Percentiles rank a stretch among this genome's conserved stretches.
Evolutionary conservation across 108 stramenopile species (phyloP).

Genomic region (Schizochytrium sp.): DNA sequence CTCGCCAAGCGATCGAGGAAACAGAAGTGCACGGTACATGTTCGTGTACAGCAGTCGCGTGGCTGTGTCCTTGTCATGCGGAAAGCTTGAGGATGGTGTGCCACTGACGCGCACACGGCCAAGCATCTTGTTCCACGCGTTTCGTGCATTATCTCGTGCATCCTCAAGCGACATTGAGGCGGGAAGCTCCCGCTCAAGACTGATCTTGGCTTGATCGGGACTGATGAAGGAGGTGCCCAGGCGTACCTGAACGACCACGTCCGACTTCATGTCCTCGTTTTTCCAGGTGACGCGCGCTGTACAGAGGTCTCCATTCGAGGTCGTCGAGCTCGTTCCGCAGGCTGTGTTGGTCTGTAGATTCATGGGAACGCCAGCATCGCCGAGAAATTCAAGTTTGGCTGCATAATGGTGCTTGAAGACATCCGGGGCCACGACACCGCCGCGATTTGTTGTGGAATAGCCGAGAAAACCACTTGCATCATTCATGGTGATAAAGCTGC

Average conservation of each 20-base stretch:
- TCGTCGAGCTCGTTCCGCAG: neutral
- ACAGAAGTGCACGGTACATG: conserved; percentile 26
- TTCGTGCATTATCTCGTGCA: neutral
- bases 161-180: neutral
- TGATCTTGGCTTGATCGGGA: neutral
- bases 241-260: neutral
- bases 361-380: neutral
- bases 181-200: neutral
- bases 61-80: neutral
- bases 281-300: neutral
- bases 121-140: conserved; percentile 21
- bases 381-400: neutral
- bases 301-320: neutral
- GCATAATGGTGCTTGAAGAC: neutral
- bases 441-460: neutral
- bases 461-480: neutral
- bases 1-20: conserved; percentile 29
- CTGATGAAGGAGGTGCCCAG: conserved; percentile 26
- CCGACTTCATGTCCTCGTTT: neutral
- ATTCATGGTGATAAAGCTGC: neutral
- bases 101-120: neutral
- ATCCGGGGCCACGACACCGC: neutral
- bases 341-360: neutral
- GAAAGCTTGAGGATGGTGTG: neutral
- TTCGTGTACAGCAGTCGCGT: conserved; percentile 20